Conservation (phyloP, 2,329 filamentous ascomycete species). For the Trichoderma aggressivum region DNA sequence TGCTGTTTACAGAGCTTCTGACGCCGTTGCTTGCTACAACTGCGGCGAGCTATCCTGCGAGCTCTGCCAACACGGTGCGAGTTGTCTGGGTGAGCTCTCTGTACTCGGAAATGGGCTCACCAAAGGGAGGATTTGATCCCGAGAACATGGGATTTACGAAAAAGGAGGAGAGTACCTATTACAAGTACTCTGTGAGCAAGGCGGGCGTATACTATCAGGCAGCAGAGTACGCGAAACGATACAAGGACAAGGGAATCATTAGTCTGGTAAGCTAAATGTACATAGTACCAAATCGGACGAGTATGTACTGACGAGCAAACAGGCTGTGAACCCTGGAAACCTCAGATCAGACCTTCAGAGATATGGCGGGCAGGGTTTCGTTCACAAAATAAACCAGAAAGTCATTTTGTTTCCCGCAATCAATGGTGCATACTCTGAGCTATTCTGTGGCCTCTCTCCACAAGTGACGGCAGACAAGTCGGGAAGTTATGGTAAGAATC, state of each 20-base stretch:
- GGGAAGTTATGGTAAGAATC: conserved; percentile 1
- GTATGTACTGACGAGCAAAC: neutral
- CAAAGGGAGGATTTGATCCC: neutral
- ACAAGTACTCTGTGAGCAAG: conserved; percentile 30
- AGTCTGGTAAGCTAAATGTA: conserved; percentile 21
- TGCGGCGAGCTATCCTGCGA: conserved; percentile 27
- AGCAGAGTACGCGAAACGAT: conserved; percentile 29
- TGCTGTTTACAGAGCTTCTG: conserved; percentile 39
- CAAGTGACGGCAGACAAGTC: conserved; percentile 2
- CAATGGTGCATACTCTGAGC: conserved; percentile 17
- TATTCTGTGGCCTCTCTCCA: conserved; percentile 13
- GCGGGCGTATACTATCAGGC: conserved; percentile 32
- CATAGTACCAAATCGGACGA: neutral
- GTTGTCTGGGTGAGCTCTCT: conserved; percentile 34
- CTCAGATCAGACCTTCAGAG: conserved; percentile 37
- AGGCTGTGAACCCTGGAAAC: conserved; percentile 39
- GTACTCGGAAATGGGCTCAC: neutral
- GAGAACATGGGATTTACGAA: conserved; percentile 10
- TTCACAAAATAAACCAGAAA: neutral
- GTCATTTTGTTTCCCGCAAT: neutral
- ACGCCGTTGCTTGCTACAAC: conserved; percentile 34
- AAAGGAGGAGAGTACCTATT: conserved; percentile 21
- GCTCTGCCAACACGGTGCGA: conserved; percentile 26
- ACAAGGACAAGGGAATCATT: conserved; percentile 30
- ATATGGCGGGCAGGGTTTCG: neutral